Percentiles rank a stretch among this genome's conserved stretches.
Evolutionary conservation across 1,284 basidiomycete genomes (phyloP).

Genomic region (Ceratobasidium sp.): DNA sequence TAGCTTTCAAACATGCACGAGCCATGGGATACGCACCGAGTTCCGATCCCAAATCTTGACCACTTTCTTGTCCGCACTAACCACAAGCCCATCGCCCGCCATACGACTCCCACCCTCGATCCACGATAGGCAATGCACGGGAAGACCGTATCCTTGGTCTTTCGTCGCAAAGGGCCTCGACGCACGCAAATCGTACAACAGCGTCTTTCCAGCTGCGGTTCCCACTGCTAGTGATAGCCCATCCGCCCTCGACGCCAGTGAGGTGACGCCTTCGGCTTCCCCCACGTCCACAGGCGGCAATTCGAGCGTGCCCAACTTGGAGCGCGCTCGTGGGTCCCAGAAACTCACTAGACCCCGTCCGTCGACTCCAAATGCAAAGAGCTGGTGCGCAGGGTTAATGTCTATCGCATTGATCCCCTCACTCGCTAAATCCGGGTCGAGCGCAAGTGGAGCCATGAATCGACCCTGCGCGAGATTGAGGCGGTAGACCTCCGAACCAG

Average conservation of each 20-base stretch:
- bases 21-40: constrained; percentile 60
- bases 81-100: constrained; percentile 84
- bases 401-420: constrained; percentile 91
- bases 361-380: constrained; percentile 89
- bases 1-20: constrained; percentile 8
- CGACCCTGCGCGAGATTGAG: constrained; percentile 96
- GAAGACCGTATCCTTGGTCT: constrained; percentile 96
- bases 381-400: constrained; percentile 91
- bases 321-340: constrained; percentile 93
- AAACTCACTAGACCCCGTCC: constrained; percentile 85
- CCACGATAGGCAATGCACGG: constrained; percentile 88
- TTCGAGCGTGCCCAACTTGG: constrained; percentile 76
- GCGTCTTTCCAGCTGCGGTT: constrained; percentile 91
- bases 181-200: constrained; percentile 93
- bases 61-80: constrained; percentile 92
- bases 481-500: constrained; percentile 87
- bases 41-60: constrained; percentile 94
- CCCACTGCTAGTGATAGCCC: constrained; percentile 94
- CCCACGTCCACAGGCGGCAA: constrained; percentile 65
- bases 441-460: constrained; percentile 80
- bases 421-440: constrained; percentile 59
- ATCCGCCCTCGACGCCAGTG: constrained; percentile 83
- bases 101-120: constrained; percentile 83
- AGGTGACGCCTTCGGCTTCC: constrained; percentile 63
- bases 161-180: constrained; percentile 85